Conservation (phyloP, 306 rosid genomes). For the Quercus engelmannii region DNA sequence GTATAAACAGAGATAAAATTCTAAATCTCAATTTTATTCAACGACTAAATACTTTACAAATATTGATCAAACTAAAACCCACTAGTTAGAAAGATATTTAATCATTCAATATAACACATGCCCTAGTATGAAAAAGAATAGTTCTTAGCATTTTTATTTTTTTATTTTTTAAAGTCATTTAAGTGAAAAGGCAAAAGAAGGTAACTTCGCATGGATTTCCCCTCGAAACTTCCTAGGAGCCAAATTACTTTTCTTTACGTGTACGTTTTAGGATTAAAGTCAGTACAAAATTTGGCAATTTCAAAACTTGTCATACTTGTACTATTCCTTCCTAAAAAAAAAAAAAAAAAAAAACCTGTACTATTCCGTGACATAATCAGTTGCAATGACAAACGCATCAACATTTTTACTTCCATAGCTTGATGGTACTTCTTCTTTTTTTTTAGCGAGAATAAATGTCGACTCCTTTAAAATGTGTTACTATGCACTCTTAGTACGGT, state of each 20-base stretch:
- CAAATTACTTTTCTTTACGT: neutral
- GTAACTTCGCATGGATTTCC: neutral
- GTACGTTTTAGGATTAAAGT: no score
- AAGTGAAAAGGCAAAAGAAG: neutral
- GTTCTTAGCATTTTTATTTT: no score
- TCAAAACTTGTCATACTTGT: neutral
- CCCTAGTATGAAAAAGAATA: neutral
- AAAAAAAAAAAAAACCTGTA: neutral
- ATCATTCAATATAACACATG: no score
- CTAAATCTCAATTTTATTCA: no score
- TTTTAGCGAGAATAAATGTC: no score
- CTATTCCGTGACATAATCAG: neutral
- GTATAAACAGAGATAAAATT: no score
- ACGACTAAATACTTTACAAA: no score
- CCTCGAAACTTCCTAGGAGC: neutral
- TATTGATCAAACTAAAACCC: no score
- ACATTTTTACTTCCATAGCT: neutral
- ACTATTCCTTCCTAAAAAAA: no score
- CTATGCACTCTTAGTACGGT: accelerated
- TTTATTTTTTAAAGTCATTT: neutral
- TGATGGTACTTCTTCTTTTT: no score
- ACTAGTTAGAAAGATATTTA: no score
- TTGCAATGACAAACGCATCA: neutral
- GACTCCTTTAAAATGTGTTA: no score
- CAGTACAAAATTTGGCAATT: neutral